phyloP scores from a whole-genome alignment of 495 filamentous ascomycete genomes.

The Aspergillus mulundensis region DNA sequence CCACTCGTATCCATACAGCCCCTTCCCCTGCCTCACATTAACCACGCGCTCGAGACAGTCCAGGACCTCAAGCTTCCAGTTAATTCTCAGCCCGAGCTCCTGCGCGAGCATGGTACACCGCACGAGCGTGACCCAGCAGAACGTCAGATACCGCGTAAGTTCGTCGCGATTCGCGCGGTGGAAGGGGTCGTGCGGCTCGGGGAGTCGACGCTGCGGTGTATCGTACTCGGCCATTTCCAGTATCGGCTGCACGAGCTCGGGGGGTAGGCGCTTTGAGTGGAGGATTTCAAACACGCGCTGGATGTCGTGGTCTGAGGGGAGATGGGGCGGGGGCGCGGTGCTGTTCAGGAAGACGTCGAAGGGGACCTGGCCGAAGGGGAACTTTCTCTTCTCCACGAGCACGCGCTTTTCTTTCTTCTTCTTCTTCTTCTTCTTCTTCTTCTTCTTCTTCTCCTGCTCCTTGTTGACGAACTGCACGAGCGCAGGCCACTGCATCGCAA shows the following conservation, averaged over 20 bases:
- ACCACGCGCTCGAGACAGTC: background rate
- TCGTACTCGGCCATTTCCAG: constrained; percentile 15
- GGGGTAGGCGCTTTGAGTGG: constrained; percentile 8
- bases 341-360: constrained; percentile 6
- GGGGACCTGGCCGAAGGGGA: background rate
- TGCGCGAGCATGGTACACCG: background rate
- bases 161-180: background rate
- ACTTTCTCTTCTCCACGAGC: background rate
- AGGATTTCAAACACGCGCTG: background rate
- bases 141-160: background rate
- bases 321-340: background rate
- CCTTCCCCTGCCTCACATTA: background rate
- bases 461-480: background rate
- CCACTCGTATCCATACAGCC: background rate
- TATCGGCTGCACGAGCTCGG: constrained; percentile 17
- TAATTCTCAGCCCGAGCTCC: background rate
- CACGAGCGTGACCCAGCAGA: background rate
- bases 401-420: background rate
- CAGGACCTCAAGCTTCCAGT: background rate
- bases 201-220: background rate
- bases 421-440: background rate
- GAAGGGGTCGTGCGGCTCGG: background rate
- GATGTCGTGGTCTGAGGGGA: background rate
- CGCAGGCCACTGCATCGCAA: background rate
- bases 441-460: background rate